phyloP scores from a whole-genome alignment of 805 yeast species.

The Ogataea salicorniae region DNA sequence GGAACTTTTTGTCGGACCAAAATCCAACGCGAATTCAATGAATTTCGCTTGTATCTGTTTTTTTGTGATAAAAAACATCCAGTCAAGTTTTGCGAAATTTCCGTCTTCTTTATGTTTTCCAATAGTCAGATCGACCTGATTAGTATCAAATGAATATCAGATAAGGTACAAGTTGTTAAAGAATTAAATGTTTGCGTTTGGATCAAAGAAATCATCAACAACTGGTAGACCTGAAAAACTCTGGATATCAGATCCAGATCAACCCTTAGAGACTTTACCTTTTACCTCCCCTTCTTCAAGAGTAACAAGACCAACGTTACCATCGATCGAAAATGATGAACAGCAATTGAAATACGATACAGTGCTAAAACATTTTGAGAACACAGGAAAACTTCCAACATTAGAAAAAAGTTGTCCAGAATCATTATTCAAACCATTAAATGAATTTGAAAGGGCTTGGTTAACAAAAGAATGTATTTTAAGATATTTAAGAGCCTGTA shows the following conservation, averaged over 20 bases:
- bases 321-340: constrained; percentile 37
- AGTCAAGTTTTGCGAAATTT: too few species aligned
- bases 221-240: constrained; percentile 11
- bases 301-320: constrained; percentile 40
- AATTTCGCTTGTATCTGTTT: too few species aligned
- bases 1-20: too few species aligned
- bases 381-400: constrained; percentile 44
- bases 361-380: constrained; percentile 56
- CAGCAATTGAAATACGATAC: constrained; percentile 54
- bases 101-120: too few species aligned
- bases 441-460: constrained; percentile 74
- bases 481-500: constrained; percentile 87
- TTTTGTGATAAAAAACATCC: too few species aligned
- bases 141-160: too few species aligned
- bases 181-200: constrained; percentile 26
- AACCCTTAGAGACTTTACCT: constrained; percentile 34
- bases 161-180: background rate
- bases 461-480: constrained; percentile 83
- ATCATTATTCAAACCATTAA: constrained; percentile 33
- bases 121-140: too few species aligned
- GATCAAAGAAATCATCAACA: constrained; percentile 14
- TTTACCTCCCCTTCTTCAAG: constrained; percentile 45
- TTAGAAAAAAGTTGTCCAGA: constrained; percentile 37
- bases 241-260: constrained; percentile 25
- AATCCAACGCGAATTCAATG: too few species aligned